Evolutionary conservation across 345 rosid species (phyloP), one percentile per base, ranked within the genome.

Genomic region (Acer negundo): DNA sequence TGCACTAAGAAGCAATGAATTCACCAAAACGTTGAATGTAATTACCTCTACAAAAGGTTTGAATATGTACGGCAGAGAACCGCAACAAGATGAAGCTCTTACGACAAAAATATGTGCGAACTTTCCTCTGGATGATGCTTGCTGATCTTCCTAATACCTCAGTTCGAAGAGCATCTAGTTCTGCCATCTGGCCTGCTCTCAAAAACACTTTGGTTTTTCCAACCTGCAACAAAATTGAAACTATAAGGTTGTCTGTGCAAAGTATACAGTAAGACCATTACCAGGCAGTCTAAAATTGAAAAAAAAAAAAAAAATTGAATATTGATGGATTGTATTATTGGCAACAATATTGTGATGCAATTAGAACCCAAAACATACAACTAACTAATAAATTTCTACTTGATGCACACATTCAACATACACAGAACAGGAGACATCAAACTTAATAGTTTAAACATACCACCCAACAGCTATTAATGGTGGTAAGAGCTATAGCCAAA

Each of bases 101-200:
- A 47, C 85, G 92, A 69, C 82, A 74, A 67, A 81, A 85, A 85
- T 92, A 88, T 22, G 90, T 80, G 26, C 83, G 91, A 65, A 87
- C 86, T 86, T 88, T 94, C 65, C 95, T 90, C 86, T 94, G 98
- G 70, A 96, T 90, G 62, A 88, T 84, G 80, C 82, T 85, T 26
- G 98, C 99, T 22, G 98, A 90, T 77, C 85, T 85, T 76, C 97
- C 95, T 75, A 96, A 85, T 38, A 90, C 93, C 83, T 91, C 93
- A 67, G 72, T 88, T 78, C 98, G 86, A 67, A 84, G 87, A 80
- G 86, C 84, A 89, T 94, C 99, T 74, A 94, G 75, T 82, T 96
- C 99, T 80, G 99, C 99, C 99, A 96, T 96, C 81, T 96, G 98
- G 77, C 98, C 99, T 58, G 99, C 98, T 83, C 99, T 85, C 70